phyloP scores from a whole-genome alignment of 176 grass and related monocot genomes.

The Aegilops umbellulata region DNA sequence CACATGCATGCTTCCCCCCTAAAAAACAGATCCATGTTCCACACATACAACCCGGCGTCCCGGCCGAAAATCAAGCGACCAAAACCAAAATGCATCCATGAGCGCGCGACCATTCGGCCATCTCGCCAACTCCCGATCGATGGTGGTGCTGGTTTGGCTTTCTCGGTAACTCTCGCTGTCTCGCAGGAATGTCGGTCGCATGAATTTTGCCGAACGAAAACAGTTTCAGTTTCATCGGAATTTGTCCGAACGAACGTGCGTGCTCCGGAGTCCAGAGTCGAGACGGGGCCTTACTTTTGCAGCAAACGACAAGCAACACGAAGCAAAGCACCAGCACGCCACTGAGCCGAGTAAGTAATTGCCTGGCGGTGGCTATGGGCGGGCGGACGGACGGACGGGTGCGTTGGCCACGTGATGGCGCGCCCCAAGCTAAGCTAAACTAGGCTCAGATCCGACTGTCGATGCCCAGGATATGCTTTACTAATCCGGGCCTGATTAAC shows the following conservation, averaged over 20 bases:
- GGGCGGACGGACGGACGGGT: background rate
- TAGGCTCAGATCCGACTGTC: slow-evolving; percentile 31
- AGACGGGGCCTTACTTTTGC: background rate
- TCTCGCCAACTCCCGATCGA: no score
- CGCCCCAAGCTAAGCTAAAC: background rate
- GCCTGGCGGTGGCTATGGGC: background rate
- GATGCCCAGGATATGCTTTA: background rate
- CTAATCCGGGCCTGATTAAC: slow-evolving; percentile 1
- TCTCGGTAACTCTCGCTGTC: no score
- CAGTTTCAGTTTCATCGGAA: background rate
- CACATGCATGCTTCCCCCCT: slow-evolving; percentile 30
- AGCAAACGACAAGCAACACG: background rate
- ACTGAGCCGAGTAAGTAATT: background rate
- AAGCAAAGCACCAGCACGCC: background rate
- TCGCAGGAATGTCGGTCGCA: no score
- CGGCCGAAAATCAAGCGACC: background rate
- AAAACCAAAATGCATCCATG: background rate
- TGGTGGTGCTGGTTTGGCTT: background rate
- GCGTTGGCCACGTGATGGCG: slow-evolving; percentile 51
- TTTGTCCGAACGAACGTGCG: no score
- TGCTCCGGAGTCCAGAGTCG: background rate
- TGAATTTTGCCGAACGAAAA: no score
- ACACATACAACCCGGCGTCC: background rate
- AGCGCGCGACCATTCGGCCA: background rate
- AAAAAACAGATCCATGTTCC: slow-evolving; percentile 47